Evolutionary conservation across 352 stramenopile genomes (phyloP), one percentile per base, ranked within the genome.

Genomic region (Phytophthora sojae): DNA sequence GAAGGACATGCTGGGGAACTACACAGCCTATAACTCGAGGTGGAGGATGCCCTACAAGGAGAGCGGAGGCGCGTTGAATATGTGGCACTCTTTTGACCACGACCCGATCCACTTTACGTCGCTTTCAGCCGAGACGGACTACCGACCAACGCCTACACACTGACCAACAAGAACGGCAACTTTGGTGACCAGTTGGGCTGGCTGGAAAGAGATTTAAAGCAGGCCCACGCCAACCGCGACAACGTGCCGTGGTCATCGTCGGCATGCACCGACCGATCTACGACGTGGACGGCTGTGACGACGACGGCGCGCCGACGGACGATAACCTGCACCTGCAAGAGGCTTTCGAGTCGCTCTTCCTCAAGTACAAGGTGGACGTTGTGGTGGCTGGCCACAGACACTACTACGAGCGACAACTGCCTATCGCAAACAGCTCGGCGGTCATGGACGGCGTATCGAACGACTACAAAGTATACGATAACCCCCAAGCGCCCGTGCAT

Each of bases 41-140:
- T 83, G 57, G 25, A 68, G 66, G 21, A 83, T 83, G 76, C 73
- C 76, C 5, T 81, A 67, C 14, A 26, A 52, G 11, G 76, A 83
- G 56, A 81, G 73, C 50, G 69, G 39, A 0, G 76, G 76, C 14
- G 25, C 68, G 21, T 7, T 70, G 1, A 83, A 83, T 53, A 83
- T 83, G 76, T 81, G 73, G 73, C 75, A 79, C 52, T 79, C 76
- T 35, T 83, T 81, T 59, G 69, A 79, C 26, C 59, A 77, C 29
- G 73, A 69, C 2, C 68, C 76, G 29, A 69, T 92, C 23, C 87
- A 95, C 68, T 91, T 94, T 53, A 86, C 86, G 2, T 72, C 82
- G 15, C 61, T 96, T 4, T 86, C 82, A 58, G 86, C 83, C 26
- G 89, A 96, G 69, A 94, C 77, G 7, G 75, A 85, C 35, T 85